phyloP scores from a whole-genome alignment of 176 grass and related monocot species.

The Carex kokanica region DNA sequence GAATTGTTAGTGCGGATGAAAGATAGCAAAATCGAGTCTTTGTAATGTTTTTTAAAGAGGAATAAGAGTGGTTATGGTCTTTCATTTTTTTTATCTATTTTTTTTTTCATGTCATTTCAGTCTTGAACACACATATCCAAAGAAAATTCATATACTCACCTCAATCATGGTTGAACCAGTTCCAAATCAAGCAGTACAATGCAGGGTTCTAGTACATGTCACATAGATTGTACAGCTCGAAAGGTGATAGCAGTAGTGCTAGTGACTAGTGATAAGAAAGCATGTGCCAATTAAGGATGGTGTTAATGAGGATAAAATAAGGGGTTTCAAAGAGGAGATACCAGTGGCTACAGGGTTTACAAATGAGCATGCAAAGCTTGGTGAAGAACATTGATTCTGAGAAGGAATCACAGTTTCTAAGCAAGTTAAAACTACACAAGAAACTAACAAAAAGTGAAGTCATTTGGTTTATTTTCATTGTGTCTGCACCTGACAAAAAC shows the following conservation, averaged over 20 bases:
- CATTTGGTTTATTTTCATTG: no score
- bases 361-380: conserved; percentile 78
- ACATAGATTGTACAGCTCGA: conserved; percentile 63
- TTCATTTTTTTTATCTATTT: not conserved
- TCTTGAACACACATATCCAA: not conserved
- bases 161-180: not conserved
- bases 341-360: conserved; percentile 25
- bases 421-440: conserved; percentile 19
- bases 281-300: conserved; percentile 39
- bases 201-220: not conserved
- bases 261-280: conserved; percentile 27
- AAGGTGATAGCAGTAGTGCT: conserved; percentile 59
- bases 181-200: not conserved
- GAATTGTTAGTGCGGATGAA: conserved; percentile 41
- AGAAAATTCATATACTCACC: conserved; percentile 14
- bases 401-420: conserved; percentile 58
- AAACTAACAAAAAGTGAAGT: no score
- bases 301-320: conserved; percentile 21
- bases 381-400: conserved; percentile 50
- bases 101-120: not conserved
- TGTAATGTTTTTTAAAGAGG: not conserved
- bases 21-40: not conserved
- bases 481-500: no score
- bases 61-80: not conserved
- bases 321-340: conserved; percentile 19